Evolutionary conservation across 2,329 filamentous ascomycete genomes (phyloP).

Genomic region (Fusarium brevicatenulatum): DNA sequence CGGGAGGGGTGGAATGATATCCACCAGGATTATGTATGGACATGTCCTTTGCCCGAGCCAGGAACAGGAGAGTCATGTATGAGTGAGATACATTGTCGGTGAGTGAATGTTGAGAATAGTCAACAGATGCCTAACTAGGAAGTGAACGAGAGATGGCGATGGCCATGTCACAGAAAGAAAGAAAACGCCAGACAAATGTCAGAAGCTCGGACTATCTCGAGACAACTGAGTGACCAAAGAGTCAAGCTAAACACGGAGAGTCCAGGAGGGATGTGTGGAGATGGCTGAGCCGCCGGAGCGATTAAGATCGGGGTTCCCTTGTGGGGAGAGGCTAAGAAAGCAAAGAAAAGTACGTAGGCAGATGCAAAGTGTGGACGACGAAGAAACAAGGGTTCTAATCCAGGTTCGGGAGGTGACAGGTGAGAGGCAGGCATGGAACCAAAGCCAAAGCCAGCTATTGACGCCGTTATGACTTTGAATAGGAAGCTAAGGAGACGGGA

Average conservation of each 20-base stretch:
- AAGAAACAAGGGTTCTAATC: constrained; percentile 31
- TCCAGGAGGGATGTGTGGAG: constrained; percentile 28
- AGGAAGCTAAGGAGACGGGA: constrained; percentile 17
- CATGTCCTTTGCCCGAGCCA: constrained; percentile 3
- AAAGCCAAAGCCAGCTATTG: constrained; percentile 6
- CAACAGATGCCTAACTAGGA: background rate
- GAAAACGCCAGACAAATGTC: constrained; percentile 4
- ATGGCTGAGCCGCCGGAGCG: constrained; percentile 20
- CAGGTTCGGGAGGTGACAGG: constrained; percentile 29
- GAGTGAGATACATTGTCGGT: background rate
- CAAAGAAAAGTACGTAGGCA: background rate
- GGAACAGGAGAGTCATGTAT: constrained; percentile 10
- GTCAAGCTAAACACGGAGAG: constrained; percentile 4
- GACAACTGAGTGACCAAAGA: constrained; percentile 20
- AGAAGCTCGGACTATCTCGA: constrained; percentile 21
- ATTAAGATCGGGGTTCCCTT: constrained; percentile 33
- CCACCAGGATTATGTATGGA: constrained; percentile 30
- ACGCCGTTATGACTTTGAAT: constrained; percentile 5
- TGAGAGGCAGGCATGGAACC: background rate
- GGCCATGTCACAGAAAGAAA: constrained; percentile 15
- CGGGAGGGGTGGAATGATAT: constrained; percentile 30
- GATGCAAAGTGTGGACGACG: constrained; percentile 33
- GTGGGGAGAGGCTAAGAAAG: constrained; percentile 26
- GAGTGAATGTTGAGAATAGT: background rate
- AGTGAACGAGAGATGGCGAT: constrained; percentile 2